Evolutionary conservation across 164 flowering plant genomes (phyloP), one percentile per base, ranked within the genome.

Genomic region (Magnolia sinica): DNA sequence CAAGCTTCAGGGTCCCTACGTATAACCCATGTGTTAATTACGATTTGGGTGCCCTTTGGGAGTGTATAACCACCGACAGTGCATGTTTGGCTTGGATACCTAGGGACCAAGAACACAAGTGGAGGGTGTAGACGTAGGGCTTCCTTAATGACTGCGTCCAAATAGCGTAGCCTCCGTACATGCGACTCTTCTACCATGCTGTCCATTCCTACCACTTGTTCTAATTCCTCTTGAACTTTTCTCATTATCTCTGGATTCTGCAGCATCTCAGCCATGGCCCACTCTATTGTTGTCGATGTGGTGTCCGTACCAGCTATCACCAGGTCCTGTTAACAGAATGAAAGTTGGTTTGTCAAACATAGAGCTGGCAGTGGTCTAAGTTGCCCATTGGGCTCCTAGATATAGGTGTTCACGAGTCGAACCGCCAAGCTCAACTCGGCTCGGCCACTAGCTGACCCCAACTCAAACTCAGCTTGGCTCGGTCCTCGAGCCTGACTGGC

Each of bases 1-100:
- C 82, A 77, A 19, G n/a, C n/a, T 37, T 77, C n/a, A 1, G 65
- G 76, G 66, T 74, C 70, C 31, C 70, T 74, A 1, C 49, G 51
- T 27, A 74, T 74, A 11, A 59, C 76, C 70, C 76, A 74, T 4
- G 20, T 8, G 49, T 74, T 74, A 10, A 74, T 31, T 13, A 74
- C 5, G n/a, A 63, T 52, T 13, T 16, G 52, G 20, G 76, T 22
- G 9, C 63, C 67, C 20, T 23, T 37, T 14, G 76, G 70, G 7
- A 74, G 16, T n/a, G 16, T 27, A 51, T 45, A 74, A 20, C 76
- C 70, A 23, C 52, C 68, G 13, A 74, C 19, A 19, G 29, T 74
- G 66, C 66, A 59, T 18, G 75, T 3, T 22, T 59, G 50, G 23
- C 22, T 63, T 31, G 75, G 65, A 9, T 13, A 8, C 20, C 61